Evolutionary conservation across 2,329 filamentous ascomycete genomes (phyloP), one percentile per base, ranked within the genome.

Genomic region (Chalaropsis thielavioides): DNA sequence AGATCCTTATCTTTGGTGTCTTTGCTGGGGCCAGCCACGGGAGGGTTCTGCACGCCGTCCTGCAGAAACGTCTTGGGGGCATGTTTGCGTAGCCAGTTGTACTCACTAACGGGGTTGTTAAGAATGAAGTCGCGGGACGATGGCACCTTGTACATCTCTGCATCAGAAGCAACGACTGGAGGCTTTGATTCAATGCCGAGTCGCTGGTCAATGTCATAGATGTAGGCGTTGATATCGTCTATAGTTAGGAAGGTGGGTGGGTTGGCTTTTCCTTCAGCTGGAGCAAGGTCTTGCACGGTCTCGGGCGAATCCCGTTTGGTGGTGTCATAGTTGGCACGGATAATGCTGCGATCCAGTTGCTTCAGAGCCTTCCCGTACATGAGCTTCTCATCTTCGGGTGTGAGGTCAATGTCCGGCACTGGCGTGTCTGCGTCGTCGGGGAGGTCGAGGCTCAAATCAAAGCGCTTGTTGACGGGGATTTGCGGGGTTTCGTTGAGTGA

Each of bases 81-180:
- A 74, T 96, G 82, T 72, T 90, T 86, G 68, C 90, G 83, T 13
- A 99, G 82, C 94, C 94, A 99, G 74, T 95, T 96, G 77, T 95
- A 95, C 2, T 96, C 92, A 67, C 89, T 95, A 51, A 90, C 89
- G 0, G 92, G 91, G 73, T 97, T 97, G 70, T 79, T 77, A 51
- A 79, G 73, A 56, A 76, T 65, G 72, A 70, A 68, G 73, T 69
- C 74, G 69, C 71, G 75, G 70, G 75, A 77, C 71, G 74, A 71
- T 69, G 73, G 75, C 64, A 72, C 74, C 66, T 73, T 72, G 27
- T 72, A 71, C 64, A 72, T 72, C 19, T 76, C 65, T 64, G 75
- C 76, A 51, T 77, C 76, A 4, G 82, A 81, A 11, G 83, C 82
- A 46, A 84, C 76, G 4, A 79, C 78, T 24, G 78, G 74, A 67